A percentile compares a stretch with the other conserved stretches of the same genome.
Conservation (phyloP, 805 yeast species). For the Kazachstania viticola region DNA sequence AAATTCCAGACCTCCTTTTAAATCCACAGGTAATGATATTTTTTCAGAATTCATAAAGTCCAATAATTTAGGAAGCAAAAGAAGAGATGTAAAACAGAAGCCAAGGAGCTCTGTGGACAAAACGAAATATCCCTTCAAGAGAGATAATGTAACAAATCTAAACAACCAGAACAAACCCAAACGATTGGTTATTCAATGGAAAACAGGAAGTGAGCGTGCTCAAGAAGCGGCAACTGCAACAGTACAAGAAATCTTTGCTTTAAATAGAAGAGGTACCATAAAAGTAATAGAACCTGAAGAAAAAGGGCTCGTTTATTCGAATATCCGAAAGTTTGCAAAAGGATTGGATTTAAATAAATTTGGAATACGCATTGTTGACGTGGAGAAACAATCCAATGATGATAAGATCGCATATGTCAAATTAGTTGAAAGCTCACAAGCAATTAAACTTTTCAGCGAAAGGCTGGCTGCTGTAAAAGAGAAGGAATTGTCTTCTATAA, state of each 20-base stretch:
- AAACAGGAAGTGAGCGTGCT: constrained; percentile 22
- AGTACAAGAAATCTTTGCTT: constrained; percentile 11
- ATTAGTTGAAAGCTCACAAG: constrained; percentile 15
- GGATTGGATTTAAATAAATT: constrained; percentile 16
- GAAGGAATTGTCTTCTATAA: constrained; percentile 15
- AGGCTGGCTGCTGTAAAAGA: constrained; percentile 17
- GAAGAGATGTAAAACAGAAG: no score
- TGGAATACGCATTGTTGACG: constrained; percentile 19
- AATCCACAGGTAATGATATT: no score
- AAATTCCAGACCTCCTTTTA: no score
- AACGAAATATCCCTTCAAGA: no score
- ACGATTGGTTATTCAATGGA: constrained; percentile 15
- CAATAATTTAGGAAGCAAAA: no score
- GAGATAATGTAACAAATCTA: not conserved
- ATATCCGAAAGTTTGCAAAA: constrained; percentile 16
- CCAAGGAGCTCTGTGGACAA: no score
- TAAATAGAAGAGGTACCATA: constrained; percentile 18
- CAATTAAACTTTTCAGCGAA: constrained; percentile 21
- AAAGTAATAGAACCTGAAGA: constrained; percentile 14
- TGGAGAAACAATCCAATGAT: constrained; percentile 9
- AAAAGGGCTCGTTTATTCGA: constrained; percentile 10
- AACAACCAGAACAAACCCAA: constrained; percentile 1
- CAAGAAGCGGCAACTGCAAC: constrained; percentile 19
- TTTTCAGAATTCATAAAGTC: no score
- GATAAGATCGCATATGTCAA: constrained; percentile 19